Base-by-base conservation (phyloP, 805 yeast genomes). In the Metschnikowia noctiluminum region DNA sequence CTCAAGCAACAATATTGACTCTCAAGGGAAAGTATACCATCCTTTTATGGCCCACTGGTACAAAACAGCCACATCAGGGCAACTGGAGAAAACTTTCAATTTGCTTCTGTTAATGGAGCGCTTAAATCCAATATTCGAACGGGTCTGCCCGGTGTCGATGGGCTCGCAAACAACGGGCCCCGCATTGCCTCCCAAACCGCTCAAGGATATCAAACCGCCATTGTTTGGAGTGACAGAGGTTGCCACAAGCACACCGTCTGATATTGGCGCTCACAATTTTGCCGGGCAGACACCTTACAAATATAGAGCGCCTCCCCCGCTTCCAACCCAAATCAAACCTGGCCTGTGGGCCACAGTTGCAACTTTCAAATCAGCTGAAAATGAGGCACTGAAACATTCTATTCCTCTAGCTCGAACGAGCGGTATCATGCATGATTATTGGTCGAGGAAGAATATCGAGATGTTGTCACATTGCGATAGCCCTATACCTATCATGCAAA, bases 1-100 rank as follows among this genome's bases (percentile, higher is more conserved):
- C 37, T 85, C 90, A 0, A 84, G 85, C 27, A 83, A 81, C 54
- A 73, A 78, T 56, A 79, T 88, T 3, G 96, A 87, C 63, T 65
- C 79, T 12, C 86, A 76, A 63, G 97, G 97, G 1, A 66, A 70
- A 40, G 76, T 89, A 45, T 86, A 83, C 61, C 84, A 85, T 56
- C 92, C 94, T 0, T 77, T 74, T 47, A 63, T 87, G 38, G 64
- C 83, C n/a, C 69, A 66, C 28, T 87, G 95, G 96, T 58, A 47
- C 38, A 52, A 51, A 11, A 50, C 59, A 8, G 53, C 46, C 45
- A 11, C 16, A 28, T 46, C 27, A 27, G 46, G 43, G 7, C 46
- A 43, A 6, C 44, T 49, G 12, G 40, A 15, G 40, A 43, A 40
- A 28, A 46, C 55, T 26, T 69, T 53, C 47, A 65, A 66, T 43